A percentile compares a stretch with the other conserved stretches of the same genome.
Evolutionary conservation across 1,284 basidiomycete genomes (phyloP).

Genomic region (Termitomyces sp.): DNA sequence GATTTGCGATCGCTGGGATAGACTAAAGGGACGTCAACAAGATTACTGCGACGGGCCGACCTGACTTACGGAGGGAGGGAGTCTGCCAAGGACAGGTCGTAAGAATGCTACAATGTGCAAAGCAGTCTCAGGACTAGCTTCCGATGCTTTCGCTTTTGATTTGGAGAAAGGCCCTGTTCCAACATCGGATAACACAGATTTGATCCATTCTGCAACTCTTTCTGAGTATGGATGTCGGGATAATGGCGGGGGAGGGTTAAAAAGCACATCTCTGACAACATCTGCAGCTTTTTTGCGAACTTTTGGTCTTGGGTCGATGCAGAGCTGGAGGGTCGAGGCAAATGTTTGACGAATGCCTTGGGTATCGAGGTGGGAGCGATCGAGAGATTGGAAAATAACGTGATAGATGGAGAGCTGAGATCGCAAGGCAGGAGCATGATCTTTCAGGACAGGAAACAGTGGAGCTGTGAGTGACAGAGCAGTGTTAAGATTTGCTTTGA

Average conservation of each 20-base stretch:
- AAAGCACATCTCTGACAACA: conserved; percentile 72
- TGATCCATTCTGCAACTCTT: conserved; percentile 76
- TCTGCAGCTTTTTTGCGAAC: conserved; percentile 90
- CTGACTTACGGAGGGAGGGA: conserved; percentile 59
- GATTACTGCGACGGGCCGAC: conserved; percentile 8
- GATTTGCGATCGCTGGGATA: conserved; percentile 61
- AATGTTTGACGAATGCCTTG: conserved; percentile 73
- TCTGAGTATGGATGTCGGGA: conserved; percentile 82
- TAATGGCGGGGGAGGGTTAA: conserved; percentile 71
- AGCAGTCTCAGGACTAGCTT: conserved; percentile 63
- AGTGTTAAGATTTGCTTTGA: conserved; percentile 63
- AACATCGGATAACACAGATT: conserved; percentile 63
- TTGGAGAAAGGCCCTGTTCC: conserved; percentile 57
- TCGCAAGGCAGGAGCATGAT: conserved; percentile 66
- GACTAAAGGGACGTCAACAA: conserved; percentile 42
- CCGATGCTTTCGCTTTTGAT: conserved; percentile 58
- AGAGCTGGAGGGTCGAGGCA: conserved; percentile 76
- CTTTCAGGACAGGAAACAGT: conserved; percentile 62
- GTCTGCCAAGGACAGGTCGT: conserved; percentile 57
- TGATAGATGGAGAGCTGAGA: conserved; percentile 76
- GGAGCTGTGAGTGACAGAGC: conserved; percentile 72
- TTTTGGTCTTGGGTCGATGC: conserved; percentile 88
- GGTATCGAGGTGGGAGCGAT: conserved; percentile 64
- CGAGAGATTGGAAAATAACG: conserved; percentile 60
- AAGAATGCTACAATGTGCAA: conserved; percentile 80